These are phyloP conservation scores for Xylaria polymorpha DNA, from an alignment of 2,329 filamentous ascomycete species.

Conservation along the genomic window DNA sequence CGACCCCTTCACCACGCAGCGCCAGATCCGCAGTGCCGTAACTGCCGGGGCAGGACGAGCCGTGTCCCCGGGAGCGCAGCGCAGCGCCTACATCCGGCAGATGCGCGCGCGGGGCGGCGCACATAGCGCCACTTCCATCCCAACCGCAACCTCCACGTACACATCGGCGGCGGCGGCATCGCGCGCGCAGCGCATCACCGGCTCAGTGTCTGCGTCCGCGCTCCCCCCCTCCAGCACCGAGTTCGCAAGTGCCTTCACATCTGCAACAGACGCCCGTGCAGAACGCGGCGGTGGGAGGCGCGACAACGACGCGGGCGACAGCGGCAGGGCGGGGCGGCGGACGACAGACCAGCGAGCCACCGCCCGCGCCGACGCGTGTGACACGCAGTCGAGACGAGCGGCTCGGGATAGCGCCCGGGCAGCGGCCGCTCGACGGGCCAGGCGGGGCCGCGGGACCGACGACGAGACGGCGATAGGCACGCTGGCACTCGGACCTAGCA, in stretches of 20 bases:
- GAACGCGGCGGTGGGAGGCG: constrained; percentile 14
- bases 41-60: constrained; percentile 30
- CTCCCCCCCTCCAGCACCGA: constrained; percentile 18
- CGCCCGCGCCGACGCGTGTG: constrained; percentile 41
- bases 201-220: constrained; percentile 32
- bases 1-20: constrained; percentile 45
- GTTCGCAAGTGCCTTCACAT: constrained; percentile 28
- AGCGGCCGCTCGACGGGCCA: constrained; percentile 27
- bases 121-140: constrained; percentile 27
- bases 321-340: constrained; percentile 24
- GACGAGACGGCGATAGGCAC: constrained; percentile 39
- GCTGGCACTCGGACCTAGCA: constrained; percentile 31
- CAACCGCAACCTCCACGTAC: constrained; percentile 27
- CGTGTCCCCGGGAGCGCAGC: constrained; percentile 41
- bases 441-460: constrained; percentile 30
- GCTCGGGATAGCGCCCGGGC: constrained; percentile 40
- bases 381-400: constrained; percentile 50
- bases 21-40: constrained; percentile 36
- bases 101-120: constrained; percentile 38
- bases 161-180: constrained; percentile 25
- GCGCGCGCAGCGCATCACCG: constrained; percentile 39
- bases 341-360: constrained; percentile 38
- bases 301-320: constrained; percentile 22
- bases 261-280: constrained; percentile 40
- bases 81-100: constrained; percentile 43